phyloP scores from a whole-genome alignment of 2,329 filamentous ascomycete genomes.

The Fusarium sp. region DNA sequence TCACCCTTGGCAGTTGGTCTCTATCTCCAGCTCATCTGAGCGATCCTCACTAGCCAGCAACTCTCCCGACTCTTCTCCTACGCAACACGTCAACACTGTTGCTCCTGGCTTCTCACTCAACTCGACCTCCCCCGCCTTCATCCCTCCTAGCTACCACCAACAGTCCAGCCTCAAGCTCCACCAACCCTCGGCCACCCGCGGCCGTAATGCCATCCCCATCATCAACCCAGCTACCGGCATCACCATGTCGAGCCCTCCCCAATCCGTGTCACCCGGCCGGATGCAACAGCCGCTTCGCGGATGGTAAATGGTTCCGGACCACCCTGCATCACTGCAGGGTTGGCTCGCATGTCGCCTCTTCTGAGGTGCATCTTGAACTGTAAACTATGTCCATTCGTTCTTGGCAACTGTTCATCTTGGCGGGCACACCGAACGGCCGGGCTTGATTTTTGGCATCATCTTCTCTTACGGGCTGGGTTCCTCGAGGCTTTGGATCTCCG shows the following conservation, averaged over 20 bases:
- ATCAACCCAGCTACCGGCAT: conserved; percentile 95
- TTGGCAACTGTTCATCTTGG: conserved; percentile 62
- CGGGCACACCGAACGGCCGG: conserved; percentile 56
- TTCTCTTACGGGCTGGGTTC: conserved; percentile 54
- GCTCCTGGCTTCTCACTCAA: conserved; percentile 81
- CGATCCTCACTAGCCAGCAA: conserved; percentile 95
- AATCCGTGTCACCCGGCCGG: conserved; percentile 72
- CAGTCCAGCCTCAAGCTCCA: conserved; percentile 81
- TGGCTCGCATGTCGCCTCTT: conserved; percentile 51
- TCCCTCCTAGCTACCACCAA: conserved; percentile 75
- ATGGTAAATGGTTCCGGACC: conserved; percentile 58
- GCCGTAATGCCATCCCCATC: conserved; percentile 96
- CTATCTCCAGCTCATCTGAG: conserved; percentile 93
- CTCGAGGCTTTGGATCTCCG: conserved; percentile 46
- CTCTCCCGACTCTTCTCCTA: conserved; percentile 90
- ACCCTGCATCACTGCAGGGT: conserved; percentile 50
- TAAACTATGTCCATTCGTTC: conserved; percentile 55
- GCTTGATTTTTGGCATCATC: conserved; percentile 54
- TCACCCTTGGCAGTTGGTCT: conserved; percentile 76
- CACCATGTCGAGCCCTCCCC: conserved; percentile 88
- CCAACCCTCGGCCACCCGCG: conserved; percentile 88
- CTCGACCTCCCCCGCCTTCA: conserved; percentile 74
- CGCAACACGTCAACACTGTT: conserved; percentile 86
- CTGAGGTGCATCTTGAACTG: conserved; percentile 51
- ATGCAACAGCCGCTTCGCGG: conserved; percentile 68